Base-by-base conservation (phyloP, 176 grass and related monocot genomes). In the Pontederia crassipes region DNA sequence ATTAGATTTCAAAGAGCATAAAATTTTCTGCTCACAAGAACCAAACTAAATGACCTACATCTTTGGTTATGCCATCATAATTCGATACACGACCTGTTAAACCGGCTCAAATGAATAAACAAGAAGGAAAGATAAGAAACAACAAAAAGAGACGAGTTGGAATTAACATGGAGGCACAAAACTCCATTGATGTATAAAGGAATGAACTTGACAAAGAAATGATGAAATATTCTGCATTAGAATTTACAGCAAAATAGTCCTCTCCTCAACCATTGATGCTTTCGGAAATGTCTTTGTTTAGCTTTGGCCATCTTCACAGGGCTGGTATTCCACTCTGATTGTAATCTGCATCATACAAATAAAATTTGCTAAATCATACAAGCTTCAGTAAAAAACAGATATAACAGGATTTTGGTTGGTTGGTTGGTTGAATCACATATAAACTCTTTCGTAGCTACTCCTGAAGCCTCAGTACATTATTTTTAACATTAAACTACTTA, bases 231-330 rank as follows among this genome's bases (percentile, higher is more conserved):
- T 46, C 46, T 18, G 45, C 40, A 74, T 85, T 61, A 86, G 77
- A 87, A 86, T 79, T 83, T 84, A 79, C 91, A 96, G 79, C 91
- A 96, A 50, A 81, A 73, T 58, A 87, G 69, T 59, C 65, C 57
- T 17, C 68, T 79, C 59, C 75, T 74, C 91, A 86, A 96, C 53
- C 78, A 63, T 63, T 76, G 68, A 52, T 75, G 62, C 58, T 48
- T 77, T 75, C 80, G 80, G 45, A 77, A 58, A n/a, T 59, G 74
- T 59, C 90, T 81, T 40, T 67, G 77, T 54, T 95, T 75, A 3
- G 86, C 83, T 66, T 90, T 90, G 0, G 58, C 86, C 91, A 96
- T 96, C 68, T 80, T 96, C 68, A 96, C 78, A 0, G 91, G 91
- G 28, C 91, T 96, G 69, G 86, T 90, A 55, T 73, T 90, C 91